Evolutionary conservation across 164 flowering plant species (phyloP).

Genomic region (Amborella trichopoda): DNA sequence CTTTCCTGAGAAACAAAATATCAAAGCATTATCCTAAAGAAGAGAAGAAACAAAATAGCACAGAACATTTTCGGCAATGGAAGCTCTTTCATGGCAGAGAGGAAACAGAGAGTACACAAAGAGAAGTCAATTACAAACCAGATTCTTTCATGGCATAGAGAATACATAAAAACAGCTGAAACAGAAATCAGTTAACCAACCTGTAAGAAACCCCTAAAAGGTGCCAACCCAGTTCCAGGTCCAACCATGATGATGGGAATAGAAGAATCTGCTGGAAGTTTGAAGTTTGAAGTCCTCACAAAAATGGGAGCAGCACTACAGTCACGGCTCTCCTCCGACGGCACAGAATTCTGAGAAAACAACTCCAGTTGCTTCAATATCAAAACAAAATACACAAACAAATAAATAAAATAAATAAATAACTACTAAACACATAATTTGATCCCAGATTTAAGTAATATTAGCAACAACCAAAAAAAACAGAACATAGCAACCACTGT

Average conservation of each 20-base stretch:
- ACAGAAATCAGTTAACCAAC: too few relatives aligned
- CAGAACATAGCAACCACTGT: too few relatives aligned
- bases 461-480: too few relatives aligned
- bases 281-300: conserved; percentile 89
- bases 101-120: neutral
- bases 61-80: neutral
- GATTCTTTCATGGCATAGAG: too few relatives aligned
- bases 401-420: neutral
- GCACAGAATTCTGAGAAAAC: conserved; percentile 51
- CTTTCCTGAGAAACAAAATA: conserved; percentile 53
- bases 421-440: neutral
- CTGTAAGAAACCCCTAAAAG: conserved; percentile 97
- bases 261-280: conserved; percentile 62
- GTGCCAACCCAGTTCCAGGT: conserved; percentile 99
- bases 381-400: neutral
- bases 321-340: conserved; percentile 48
- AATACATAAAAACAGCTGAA: too few relatives aligned
- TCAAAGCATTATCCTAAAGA: neutral
- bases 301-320: conserved; percentile 87
- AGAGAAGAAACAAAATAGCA: neutral
- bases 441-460: too few relatives aligned
- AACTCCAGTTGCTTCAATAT: neutral
- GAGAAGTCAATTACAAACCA: too few relatives aligned
- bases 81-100: neutral
- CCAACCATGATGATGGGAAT: conserved; percentile 96